A percentile compares a stretch with the other conserved stretches of the same genome.
phyloP scores from a whole-genome alignment of 345 rosid species.

The Hypericum androsaemum region DNA sequence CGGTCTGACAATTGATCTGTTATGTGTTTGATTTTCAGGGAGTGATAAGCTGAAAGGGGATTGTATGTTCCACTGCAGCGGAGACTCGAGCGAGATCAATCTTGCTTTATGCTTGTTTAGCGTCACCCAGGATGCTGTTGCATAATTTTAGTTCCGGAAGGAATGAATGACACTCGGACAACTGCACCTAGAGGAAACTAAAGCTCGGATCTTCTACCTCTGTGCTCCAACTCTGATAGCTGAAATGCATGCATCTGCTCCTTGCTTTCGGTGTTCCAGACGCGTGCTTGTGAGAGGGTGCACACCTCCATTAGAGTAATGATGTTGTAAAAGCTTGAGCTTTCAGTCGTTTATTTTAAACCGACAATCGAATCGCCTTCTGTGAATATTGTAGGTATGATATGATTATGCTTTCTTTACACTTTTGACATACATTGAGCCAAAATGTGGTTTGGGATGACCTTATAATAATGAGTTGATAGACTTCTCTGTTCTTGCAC shows the following conservation, averaged over 20 bases:
- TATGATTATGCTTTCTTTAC: conserved; percentile 27
- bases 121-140: conserved; percentile 8
- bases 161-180: conserved; percentile 4
- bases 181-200: conserved; percentile 9
- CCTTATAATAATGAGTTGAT: background rate
- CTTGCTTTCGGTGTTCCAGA: conserved; percentile 32
- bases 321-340: conserved; percentile 26
- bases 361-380: conserved; percentile 20
- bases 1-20: too few species aligned
- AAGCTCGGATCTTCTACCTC: conserved; percentile 9
- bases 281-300: conserved; percentile 39
- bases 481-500: too few species aligned
- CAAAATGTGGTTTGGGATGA: conserved; percentile 18
- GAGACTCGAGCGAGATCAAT: conserved; percentile 20
- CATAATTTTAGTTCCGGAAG: conserved; percentile 15
- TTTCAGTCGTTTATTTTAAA: conserved; percentile 27
- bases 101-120: conserved; percentile 21
- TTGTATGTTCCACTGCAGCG: conserved; percentile 11
- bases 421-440: conserved; percentile 20
- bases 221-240: conserved; percentile 17
- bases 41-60: conserved; percentile 7
- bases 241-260: conserved; percentile 35
- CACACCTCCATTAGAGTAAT: conserved; percentile 25
- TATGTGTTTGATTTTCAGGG: conserved; percentile 17
- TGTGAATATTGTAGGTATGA: conserved; percentile 54